A percentile compares a stretch with the other conserved stretches of the same genome.
These are phyloP conservation scores for Rhodosporidiobolus sp. DNA, from an alignment of 768 basidiomycete species.

Conservation along the genomic window DNA sequence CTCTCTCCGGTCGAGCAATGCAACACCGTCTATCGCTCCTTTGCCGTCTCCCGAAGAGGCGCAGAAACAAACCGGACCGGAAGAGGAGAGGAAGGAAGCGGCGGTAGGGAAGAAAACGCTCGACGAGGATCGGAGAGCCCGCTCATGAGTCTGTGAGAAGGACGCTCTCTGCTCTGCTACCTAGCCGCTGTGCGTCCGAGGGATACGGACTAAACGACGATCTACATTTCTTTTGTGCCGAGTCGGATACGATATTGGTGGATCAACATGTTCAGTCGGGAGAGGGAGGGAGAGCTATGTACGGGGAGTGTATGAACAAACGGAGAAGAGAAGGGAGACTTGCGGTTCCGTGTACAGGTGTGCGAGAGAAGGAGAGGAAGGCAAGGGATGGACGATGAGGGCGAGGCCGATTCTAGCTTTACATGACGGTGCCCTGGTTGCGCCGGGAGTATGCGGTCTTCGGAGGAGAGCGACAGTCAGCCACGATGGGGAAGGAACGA, in stretches of 20 bases:
- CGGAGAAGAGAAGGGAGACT: not conserved
- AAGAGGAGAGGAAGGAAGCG: no score
- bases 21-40: not conserved
- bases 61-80: no score
- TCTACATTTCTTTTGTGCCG: no score
- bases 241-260: no score
- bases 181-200: not conserved
- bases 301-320: not conserved
- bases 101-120: no score
- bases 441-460: slow-evolving; percentile 9
- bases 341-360: not conserved
- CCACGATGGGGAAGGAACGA: not conserved
- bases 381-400: not conserved
- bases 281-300: not conserved
- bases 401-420: not conserved
- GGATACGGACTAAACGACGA: not conserved
- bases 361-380: not conserved
- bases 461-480: not conserved
- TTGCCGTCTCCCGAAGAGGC: no score
- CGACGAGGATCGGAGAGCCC: no score
- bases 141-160: no score
- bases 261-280: not conserved
- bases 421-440: slow-evolving; percentile 11
- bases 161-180: no score
- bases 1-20: not conserved